Evolutionary conservation across 164 flowering plant species (phyloP).

Genomic region (Sextonia rubra): DNA sequence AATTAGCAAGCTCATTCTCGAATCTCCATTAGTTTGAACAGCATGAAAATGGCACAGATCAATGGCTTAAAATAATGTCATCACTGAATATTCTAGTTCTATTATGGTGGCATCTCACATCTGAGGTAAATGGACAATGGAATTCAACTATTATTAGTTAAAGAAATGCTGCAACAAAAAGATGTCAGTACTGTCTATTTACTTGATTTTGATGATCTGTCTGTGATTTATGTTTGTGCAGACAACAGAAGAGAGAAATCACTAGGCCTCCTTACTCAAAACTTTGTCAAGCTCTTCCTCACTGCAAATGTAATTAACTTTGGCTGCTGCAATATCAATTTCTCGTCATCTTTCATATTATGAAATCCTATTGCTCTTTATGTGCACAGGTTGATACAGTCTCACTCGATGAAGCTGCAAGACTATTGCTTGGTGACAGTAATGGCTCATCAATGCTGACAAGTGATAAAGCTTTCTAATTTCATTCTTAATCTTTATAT

Average conservation of each 20-base stretch:
- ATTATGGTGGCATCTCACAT: too few relatives aligned
- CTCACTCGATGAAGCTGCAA: conserved; percentile 89
- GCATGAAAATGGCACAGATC: too few relatives aligned
- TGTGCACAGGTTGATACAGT: conserved; percentile 48
- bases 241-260: conserved; percentile 90
- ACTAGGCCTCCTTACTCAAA: conserved; percentile 80
- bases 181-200: too few relatives aligned
- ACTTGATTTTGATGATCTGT: too few relatives aligned
- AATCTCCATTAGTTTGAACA: too few relatives aligned
- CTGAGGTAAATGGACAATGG: too few relatives aligned
- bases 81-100: too few relatives aligned
- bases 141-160: too few relatives aligned
- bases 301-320: conserved; percentile 47
- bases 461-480: conserved; percentile 43
- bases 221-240: conserved; percentile 13
- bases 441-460: conserved; percentile 47
- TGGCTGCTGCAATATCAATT: background rate
- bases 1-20: too few relatives aligned
- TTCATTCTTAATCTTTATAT: background rate
- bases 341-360: background rate
- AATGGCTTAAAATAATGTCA: too few relatives aligned
- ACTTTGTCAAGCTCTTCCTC: conserved; percentile 90
- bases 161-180: too few relatives aligned
- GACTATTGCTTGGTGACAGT: conserved; percentile 55
- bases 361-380: background rate